Evolutionary conservation across 1,139 yeast species (phyloP).

Genomic region (Nakaseomyces nivariensis): DNA sequence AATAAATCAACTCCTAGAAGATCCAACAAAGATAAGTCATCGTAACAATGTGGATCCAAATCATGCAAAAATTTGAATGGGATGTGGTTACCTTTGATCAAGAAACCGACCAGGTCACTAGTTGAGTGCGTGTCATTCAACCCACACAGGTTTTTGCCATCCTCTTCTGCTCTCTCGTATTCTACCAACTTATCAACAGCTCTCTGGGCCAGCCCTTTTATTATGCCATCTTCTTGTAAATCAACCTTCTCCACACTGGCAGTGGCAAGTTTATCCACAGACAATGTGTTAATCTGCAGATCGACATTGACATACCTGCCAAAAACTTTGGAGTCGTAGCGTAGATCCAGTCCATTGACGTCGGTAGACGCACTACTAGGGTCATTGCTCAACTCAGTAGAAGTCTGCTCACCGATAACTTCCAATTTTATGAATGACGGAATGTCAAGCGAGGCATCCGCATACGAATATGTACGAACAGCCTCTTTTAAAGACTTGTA

Average conservation of each 20-base stretch:
- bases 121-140: conserved; percentile 11
- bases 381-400: background rate
- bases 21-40: conserved; percentile 15
- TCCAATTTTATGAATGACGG: conserved; percentile 1
- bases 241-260: background rate
- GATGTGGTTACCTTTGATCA: conserved; percentile 17
- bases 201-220: conserved; percentile 7
- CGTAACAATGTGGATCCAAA: conserved; percentile 7
- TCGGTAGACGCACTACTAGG: background rate
- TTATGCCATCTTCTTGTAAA: background rate
- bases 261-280: background rate
- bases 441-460: conserved; percentile 1
- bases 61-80: conserved; percentile 6
- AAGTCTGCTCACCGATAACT: background rate
- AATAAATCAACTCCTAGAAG: conserved; percentile 21
- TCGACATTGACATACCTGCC: background rate
- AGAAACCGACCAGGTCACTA: conserved; percentile 17
- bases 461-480: background rate
- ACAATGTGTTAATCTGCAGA: conserved; percentile 2
- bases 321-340: background rate
- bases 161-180: conserved; percentile 10
- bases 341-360: background rate
- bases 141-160: conserved; percentile 13
- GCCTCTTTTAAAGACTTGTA: conserved; percentile 2
- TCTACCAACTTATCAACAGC: conserved; percentile 9